Base-by-base conservation (phyloP, 148 eudicot genomes). In the Persicaria maculosa region DNA sequence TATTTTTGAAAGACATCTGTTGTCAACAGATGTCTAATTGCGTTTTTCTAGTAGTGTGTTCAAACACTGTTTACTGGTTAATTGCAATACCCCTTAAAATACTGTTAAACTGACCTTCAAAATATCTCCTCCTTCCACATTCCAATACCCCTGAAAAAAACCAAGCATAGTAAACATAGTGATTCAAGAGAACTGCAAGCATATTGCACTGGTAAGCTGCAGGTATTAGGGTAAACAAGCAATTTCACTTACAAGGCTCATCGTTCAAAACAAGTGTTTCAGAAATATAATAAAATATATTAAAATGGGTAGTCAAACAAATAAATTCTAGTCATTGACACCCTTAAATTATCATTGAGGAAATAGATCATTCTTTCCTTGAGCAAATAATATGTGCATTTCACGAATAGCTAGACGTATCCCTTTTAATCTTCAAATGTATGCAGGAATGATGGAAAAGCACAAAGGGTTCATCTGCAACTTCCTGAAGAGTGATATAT, bases 111-210 rank as follows among this genome's bases (percentile, higher is more conserved):
- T 47, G 74, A 95, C 99, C 89, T 89, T 90, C 77, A 89, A 59
- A 20, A 90, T 64, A 44, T 86, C 85, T 95, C 99, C 75, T 95
- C 93, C 74, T 92, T 95, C 99, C 99, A 22, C 22, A 22, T 22
- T 22, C 22, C 22, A 22, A 52, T 52, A 52, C 15, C 9, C 15
- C 9, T 52, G 55, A 52, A 15, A 52, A 52, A 22, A 22, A 22
- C 0, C 22, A 22, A 22, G 22, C 22, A 22, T 22, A 65, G 45
- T 40, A 36, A 40, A 36, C 45, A 65, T 36, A 40, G 0, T 12
- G 70, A 44, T 64, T 64, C 45, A 64, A 22, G 67, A 61, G 43
- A 36, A 11, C 1, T 40, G 31, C 69, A 31, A 31, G 14, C 5
- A n/a, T 40, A 64, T 25, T 64, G 62, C 6, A 40, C 70, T 65